Evolutionary conservation across 2,329 filamentous ascomycete genomes (phyloP).

Genomic region (Fusarium stilboides): DNA sequence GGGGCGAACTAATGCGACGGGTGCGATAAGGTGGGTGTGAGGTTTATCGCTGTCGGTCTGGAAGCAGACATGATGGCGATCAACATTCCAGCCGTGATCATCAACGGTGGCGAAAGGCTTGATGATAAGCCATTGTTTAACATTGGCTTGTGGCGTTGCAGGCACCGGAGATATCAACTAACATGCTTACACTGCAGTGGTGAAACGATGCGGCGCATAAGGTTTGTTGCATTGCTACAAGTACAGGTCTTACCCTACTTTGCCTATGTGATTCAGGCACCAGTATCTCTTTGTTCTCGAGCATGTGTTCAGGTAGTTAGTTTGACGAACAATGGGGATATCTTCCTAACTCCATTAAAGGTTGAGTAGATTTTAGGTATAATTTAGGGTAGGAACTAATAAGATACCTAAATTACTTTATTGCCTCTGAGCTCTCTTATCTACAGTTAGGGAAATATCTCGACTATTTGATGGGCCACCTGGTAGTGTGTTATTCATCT

Average conservation of each 20-base stretch:
- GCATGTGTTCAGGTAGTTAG: neutral
- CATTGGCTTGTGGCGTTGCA: conserved; percentile 11
- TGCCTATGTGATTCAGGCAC: neutral
- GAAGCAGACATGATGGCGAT: neutral
- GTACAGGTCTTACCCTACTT: neutral
- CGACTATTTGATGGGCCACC: too few species aligned
- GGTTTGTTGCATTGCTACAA: neutral
- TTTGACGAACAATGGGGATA: neutral
- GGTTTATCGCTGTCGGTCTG: conserved; percentile 5
- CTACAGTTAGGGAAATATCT: too few species aligned
- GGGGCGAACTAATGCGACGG: conserved; percentile 2
- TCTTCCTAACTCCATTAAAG: too few species aligned
- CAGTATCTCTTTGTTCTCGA: neutral
- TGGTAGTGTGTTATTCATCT: too few species aligned
- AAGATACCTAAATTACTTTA: too few species aligned
- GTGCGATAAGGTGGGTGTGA: conserved; percentile 14
- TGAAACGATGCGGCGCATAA: neutral
- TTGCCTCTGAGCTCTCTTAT: too few species aligned
- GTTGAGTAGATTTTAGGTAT: too few species aligned
- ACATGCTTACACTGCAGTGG: neutral
- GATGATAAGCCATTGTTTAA: conserved; percentile 15
- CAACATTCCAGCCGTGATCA: conserved; percentile 10
- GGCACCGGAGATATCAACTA: neutral
- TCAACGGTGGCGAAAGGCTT: conserved; percentile 13
- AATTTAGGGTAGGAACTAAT: too few species aligned